phyloP scores from a whole-genome alignment of 2,329 filamentous ascomycete genomes.

The Ophiocordyceps camponoti-floridani region DNA sequence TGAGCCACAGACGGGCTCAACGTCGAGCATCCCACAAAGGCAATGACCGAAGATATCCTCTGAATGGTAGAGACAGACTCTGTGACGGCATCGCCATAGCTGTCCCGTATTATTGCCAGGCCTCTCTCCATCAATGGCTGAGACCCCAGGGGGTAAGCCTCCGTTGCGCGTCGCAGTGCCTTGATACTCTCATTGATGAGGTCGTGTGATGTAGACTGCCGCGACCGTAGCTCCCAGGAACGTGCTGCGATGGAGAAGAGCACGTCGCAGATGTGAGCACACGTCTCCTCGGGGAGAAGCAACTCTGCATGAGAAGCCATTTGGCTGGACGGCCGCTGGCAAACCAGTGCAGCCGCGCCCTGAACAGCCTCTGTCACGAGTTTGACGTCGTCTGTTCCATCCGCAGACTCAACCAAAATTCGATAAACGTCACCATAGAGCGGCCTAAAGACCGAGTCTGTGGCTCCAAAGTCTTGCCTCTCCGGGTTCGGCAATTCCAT shows the following conservation, averaged over 20 bases:
- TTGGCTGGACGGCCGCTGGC: slow-evolving; percentile 13
- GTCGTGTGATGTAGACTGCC: slow-evolving; percentile 12
- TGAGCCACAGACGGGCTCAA: slow-evolving; percentile 9
- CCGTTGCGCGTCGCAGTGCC: slow-evolving; percentile 20
- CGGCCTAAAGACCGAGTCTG: slow-evolving; percentile 18
- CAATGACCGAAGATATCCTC: slow-evolving; percentile 23
- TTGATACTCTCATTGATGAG: slow-evolving; percentile 22
- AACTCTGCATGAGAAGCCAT: slow-evolving; percentile 3
- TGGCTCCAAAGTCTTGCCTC: slow-evolving; percentile 17
- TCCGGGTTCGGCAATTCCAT: slow-evolving; percentile 16
- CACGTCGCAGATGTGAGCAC: slow-evolving; percentile 18
- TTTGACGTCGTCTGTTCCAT: slow-evolving; percentile 15
- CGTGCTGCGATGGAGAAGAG: slow-evolving; percentile 13
- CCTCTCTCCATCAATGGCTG: slow-evolving; percentile 13
- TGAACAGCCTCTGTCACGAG: slow-evolving; percentile 24
- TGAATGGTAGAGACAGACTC: slow-evolving; percentile 12
- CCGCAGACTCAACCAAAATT: slow-evolving; percentile 13
- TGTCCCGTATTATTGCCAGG: slow-evolving; percentile 9
- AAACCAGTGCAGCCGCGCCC: slow-evolving; percentile 25
- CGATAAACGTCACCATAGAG: slow-evolving; percentile 26
- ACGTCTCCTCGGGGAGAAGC: slow-evolving; percentile 16
- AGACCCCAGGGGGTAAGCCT: slow-evolving; percentile 18
- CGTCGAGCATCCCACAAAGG: slow-evolving; percentile 30
- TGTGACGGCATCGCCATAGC: slow-evolving; percentile 5
- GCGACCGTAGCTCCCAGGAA: slow-evolving; percentile 6